A percentile compares a stretch with the other conserved stretches of the same genome.
Evolutionary conservation across 352 stramenopile species (phyloP).

Genomic region (Salisapilia sapeloensis): DNA sequence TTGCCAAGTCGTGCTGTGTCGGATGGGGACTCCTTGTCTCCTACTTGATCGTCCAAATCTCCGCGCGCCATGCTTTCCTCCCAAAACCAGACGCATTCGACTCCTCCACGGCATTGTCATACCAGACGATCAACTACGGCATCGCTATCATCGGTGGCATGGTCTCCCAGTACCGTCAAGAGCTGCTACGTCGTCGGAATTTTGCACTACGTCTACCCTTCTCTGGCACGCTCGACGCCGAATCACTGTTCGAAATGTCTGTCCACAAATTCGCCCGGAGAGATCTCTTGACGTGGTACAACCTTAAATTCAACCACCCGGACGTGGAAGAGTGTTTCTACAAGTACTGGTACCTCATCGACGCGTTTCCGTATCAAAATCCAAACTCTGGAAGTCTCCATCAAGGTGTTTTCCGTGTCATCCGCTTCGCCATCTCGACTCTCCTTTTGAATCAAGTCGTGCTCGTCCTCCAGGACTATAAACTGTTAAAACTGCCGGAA

Average conservation of each 20-base stretch:
- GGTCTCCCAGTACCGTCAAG: slow-evolving; percentile 73
- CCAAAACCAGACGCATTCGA: slow-evolving; percentile 24
- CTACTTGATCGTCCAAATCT: slow-evolving; percentile 44
- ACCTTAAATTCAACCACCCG: slow-evolving; percentile 49
- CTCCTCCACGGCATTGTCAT: slow-evolving; percentile 56
- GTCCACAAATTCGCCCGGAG: slow-evolving; percentile 60
- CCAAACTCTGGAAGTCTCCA: slow-evolving; percentile 61
- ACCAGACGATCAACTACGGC: slow-evolving; percentile 71
- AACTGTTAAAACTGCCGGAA: slow-evolving; percentile 50
- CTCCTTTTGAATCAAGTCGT: slow-evolving; percentile 55
- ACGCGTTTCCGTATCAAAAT: slow-evolving; percentile 72
- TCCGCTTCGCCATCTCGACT: slow-evolving; percentile 58
- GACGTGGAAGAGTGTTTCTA: slow-evolving; percentile 71
- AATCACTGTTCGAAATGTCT: slow-evolving; percentile 35
- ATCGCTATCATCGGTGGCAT: slow-evolving; percentile 64
- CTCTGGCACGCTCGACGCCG: slow-evolving; percentile 45
- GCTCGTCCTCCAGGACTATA: slow-evolving; percentile 58
- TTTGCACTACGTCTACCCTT: slow-evolving; percentile 66
- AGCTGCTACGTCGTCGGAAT: slow-evolving; percentile 53
- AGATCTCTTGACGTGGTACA: slow-evolving; percentile 42
- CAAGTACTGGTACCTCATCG: slow-evolving; percentile 75
- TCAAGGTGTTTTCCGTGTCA: slow-evolving; percentile 47
- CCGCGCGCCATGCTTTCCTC: slow-evolving; percentile 17
- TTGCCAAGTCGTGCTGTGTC: slow-evolving; percentile 49
- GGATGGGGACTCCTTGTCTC: slow-evolving; percentile 53